Percentiles rank a stretch among this genome's conserved stretches.
Evolutionary conservation across 2,329 filamentous ascomycete genomes (phyloP).

Genomic region (Colletotrichum sp.): DNA sequence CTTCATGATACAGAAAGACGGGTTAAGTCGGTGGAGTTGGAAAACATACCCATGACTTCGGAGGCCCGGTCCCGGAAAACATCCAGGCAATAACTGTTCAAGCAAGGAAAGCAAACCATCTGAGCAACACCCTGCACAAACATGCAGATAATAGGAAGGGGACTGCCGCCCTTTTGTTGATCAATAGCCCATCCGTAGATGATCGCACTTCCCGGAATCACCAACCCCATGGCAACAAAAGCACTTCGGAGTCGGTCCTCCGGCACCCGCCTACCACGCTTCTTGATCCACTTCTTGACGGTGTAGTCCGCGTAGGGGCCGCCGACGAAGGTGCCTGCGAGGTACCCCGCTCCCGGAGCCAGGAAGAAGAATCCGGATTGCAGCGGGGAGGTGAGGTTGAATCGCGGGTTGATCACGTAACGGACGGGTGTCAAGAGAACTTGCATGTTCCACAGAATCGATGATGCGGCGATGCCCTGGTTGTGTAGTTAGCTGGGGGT

Average conservation of each 20-base stretch:
- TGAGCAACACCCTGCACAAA: constrained; percentile 73
- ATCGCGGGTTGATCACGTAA: constrained; percentile 74
- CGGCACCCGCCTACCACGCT: constrained; percentile 63
- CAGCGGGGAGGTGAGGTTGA: constrained; percentile 66
- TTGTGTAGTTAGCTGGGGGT: not conserved
- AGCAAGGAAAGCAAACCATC: constrained; percentile 70
- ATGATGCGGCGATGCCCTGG: constrained; percentile 55
- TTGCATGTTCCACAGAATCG: constrained; percentile 76
- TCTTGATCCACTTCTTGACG: constrained; percentile 65
- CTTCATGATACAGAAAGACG: not conserved
- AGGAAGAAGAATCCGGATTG: constrained; percentile 74
- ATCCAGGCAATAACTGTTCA: constrained; percentile 60
- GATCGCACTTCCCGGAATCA: constrained; percentile 69
- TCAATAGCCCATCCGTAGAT: constrained; percentile 66
- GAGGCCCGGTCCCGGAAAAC: constrained; percentile 18
- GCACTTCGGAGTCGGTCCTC: constrained; percentile 72
- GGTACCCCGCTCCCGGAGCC: constrained; percentile 70
- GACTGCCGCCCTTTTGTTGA: constrained; percentile 41
- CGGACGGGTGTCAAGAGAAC: constrained; percentile 70
- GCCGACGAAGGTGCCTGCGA: constrained; percentile 69
- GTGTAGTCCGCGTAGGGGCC: constrained; percentile 71
- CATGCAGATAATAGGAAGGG: constrained; percentile 68
- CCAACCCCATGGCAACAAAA: constrained; percentile 62
- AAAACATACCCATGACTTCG: constrained; percentile 15
- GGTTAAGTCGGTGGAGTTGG: too few relatives aligned